Base-by-base conservation (phyloP, 1,284 basidiomycete species). In the Pyrrhoderma noxium region DNA sequence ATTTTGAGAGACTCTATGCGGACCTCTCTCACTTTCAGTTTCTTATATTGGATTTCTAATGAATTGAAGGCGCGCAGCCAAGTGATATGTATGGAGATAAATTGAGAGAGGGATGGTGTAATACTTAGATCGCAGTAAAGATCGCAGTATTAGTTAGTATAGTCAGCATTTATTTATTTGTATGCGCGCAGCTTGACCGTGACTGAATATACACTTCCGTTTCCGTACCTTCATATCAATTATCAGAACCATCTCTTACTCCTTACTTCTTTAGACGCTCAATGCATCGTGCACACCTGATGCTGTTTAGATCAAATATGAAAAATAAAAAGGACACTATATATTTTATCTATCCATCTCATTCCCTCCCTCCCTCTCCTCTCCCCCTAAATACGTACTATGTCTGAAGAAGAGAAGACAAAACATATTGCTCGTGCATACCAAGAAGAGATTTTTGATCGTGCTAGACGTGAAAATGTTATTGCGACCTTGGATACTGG, bases 401-500 rank as follows among this genome's bases (percentile, higher is more conserved):
- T 7, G n/a, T n/a, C n/a, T n/a, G 43, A 38, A 38, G 53, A 55
- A 13, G 53, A 51, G 2, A 44, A 21, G n/a, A 36, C 39, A 39
- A 55, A 53, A 13, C 61, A 71, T 38, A 62, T 77, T 37, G 77
- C 79, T 21, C 74, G 79, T 44, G 70, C 70, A 48, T 82, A 82
- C 62, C 80, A 82, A 62, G 82, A 88, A 63, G 87, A 91, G 63
- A 82, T 91, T 49, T 84, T 90, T 59, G 62, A 69, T 31, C 75
- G 78, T 31, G 86, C 88, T n/a, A 77, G 80, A 59, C 68, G 77
- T 58, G 71, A 70, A 50, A 90, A 90, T 64, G 73, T 89, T 56
- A 87, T 90, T 57, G 85, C 86, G 36, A 85, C 83, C 7, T 71
- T 89, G 54, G 79, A 82, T 57, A 91, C 88, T 0, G 88, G 84